Evolutionary conservation across 1,139 yeast genomes (phyloP).

Genomic region (Suhomyces ambrosiae): DNA sequence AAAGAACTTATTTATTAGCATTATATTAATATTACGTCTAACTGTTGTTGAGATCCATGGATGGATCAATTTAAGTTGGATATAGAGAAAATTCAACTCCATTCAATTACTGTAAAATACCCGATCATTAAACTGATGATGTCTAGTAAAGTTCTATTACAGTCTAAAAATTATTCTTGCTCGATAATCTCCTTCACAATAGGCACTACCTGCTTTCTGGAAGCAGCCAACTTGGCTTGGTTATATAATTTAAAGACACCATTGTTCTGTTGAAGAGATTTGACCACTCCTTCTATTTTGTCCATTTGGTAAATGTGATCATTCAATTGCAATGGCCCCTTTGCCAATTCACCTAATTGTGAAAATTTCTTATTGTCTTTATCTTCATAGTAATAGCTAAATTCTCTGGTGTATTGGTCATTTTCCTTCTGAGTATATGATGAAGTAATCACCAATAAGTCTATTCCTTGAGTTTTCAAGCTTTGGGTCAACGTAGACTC

Average conservation of each 20-base stretch:
- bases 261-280: conserved; percentile 4
- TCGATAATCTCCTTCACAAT: conserved; percentile 40
- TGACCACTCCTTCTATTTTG: conserved; percentile 8
- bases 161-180: no score
- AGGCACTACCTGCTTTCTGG: conserved; percentile 89
- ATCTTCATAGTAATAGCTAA: conserved; percentile 41
- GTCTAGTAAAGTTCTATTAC: no score
- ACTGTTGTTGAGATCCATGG: no score
- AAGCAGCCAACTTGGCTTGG: conserved; percentile 62
- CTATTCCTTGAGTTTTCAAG: conserved; percentile 45
- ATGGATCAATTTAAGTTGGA: no score
- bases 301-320: conserved; percentile 16
- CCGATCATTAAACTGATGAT: no score
- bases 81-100: no score
- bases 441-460: conserved; percentile 62
- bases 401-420: conserved; percentile 56
- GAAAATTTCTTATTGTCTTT: conserved; percentile 21
- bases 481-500: conserved; percentile 38
- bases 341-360: conserved; percentile 28
- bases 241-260: conserved; percentile 35
- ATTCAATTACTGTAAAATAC: no score
- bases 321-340: conserved; percentile 19
- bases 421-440: conserved; percentile 50
- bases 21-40: no score
- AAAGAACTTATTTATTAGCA: no score